A percentile compares a stretch with the other conserved stretches of the same genome.
Evolutionary conservation across 257 asterid species (phyloP).

Genomic region (Cordia subcordata): DNA sequence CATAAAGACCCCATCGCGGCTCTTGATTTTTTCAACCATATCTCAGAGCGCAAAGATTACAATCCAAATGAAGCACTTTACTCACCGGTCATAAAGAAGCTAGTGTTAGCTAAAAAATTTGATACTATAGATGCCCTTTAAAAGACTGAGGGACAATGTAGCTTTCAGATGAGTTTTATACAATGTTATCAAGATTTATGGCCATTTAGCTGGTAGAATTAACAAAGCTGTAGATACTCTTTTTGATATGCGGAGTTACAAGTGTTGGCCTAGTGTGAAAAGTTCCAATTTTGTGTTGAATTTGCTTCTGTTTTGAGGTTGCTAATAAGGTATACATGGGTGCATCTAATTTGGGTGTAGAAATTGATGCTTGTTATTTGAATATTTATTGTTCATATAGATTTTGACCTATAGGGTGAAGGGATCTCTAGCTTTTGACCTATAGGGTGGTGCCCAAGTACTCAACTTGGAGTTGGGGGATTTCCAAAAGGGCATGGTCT

Average conservation of each 20-base stretch:
- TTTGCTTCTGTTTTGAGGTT: conserved; percentile 63
- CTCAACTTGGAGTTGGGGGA: conserved; percentile 79
- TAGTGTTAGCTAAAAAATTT: conserved; percentile 52
- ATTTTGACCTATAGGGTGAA: too few relatives aligned
- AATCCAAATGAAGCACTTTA: conserved; percentile 70
- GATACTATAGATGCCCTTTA: conserved; percentile 62
- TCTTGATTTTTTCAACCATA: conserved; percentile 48
- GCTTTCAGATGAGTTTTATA: conserved; percentile 85
- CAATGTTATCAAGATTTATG: conserved; percentile 68
- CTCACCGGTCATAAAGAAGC: conserved; percentile 54
- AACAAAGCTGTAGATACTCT: conserved; percentile 60
- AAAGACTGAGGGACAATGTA: conserved; percentile 66
- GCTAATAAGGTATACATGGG: conserved; percentile 58
- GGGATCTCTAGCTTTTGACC: conserved; percentile 64
- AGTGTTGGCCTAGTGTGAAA: too few relatives aligned
- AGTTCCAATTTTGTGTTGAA: conserved; percentile 72
- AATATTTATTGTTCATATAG: conserved; percentile 65
- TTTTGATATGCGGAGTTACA: conserved; percentile 75
- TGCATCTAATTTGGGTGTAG: conserved; percentile 60
- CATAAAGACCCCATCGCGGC: conserved; percentile 61
- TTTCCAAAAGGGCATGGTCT: conserved; percentile 95
- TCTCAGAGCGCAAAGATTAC: conserved; percentile 68
- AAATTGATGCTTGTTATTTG: too few relatives aligned
- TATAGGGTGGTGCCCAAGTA: conserved; percentile 53
- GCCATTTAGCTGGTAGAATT: conserved; percentile 67